Evolutionary conservation across 2,329 filamentous ascomycete species (phyloP), one percentile per base, ranked within the genome.

Genomic region (Stromatinia cepivora): DNA sequence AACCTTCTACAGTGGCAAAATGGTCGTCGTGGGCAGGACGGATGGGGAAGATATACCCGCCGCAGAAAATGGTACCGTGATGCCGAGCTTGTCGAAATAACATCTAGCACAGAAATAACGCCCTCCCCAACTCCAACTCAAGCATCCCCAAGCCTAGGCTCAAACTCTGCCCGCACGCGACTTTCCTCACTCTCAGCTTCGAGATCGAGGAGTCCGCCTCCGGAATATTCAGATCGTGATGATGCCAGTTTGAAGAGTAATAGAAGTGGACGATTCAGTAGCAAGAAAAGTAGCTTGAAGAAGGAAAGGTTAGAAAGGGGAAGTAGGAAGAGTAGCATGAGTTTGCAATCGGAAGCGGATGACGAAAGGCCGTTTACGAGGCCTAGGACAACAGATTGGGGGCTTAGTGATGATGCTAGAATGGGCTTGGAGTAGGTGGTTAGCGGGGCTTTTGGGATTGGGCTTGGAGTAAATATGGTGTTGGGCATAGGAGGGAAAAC

Each of bases 21-120:
- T 74, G 94, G 94, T 25, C 90, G 92, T 22, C 87, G 93, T 70
- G 92, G 92, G 4, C 85, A 87, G 78, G 95, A 99, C 76, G 92
- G 94, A 66, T 99, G 95, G 95, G 92, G 92, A 53, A 89, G 93
- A 69, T 99, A 97, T 85, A 99, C 95, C 0, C 88, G 95, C 20
- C 88, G 95, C 31, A 84, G 95, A 72, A 97, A 98, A 81, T 99
- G 95, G 95, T 95, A 93, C 77, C 91, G 95, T 52, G 95, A 98
- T 78, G 95, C 95, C 13, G 95, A 99, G 81, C 86, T 99, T 4
- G 92, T 97, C 46, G 95, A 99, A 77, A 82, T 90, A 10, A 74
- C 75, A 78, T 80, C 53, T 77, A 82, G 28, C 79, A 81, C 70
- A 76, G 82, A 64, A 82, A 84, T 71, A 78, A 82, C 42, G 80